Base-by-base conservation (phyloP, 768 basidiomycete species). In the Nevesoporus exiguus region DNA sequence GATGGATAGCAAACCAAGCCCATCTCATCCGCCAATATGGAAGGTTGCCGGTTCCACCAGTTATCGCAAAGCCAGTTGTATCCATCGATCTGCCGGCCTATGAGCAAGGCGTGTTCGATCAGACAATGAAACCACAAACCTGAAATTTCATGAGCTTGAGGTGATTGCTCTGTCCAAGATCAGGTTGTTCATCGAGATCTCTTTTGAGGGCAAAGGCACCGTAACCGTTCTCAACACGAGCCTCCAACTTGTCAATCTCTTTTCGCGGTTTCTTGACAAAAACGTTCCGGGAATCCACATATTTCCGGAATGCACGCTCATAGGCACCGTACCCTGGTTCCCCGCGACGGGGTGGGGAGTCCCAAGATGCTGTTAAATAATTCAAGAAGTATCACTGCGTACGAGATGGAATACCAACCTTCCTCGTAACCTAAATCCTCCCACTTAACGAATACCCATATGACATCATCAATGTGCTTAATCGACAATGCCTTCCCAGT, bases 1-100 rank as follows among this genome's bases (percentile, higher is more conserved):
- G 31, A 54, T 22, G 44, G 36, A 39, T 22, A 25, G 66, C 76
- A 48, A 68, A 91, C 93, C 67, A 94, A 72, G 54, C 94, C 94
- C 97, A 99, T 98, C 70, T 98, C 97, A 66, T 99, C 97, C 3
- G 97, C 96, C 21, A 98, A 80, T 58, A 95, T 95, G 57, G 87
- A 92, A 40, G 84, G 82, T 57, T 92, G 92, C 40, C 76, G 79
- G 58, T 81, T 85, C 85, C 87, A 92, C 93, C 93, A 95, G 57
- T 93, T 92, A 59, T 86, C 82, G 59, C 81, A 85, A 43, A 93
- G 75, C 91, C 89, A 92, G 51, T 90, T 90, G 49, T 91, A 85
- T 31, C 89, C 90, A 27, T 89, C 85, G 8, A 88, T 78, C 86
- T 89, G 51, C 48, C 40, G 25, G 52, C 55, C 24, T 24, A 39